Conservation (phyloP, 139 green algal genomes). For the Auxenochlorella pyrenoidosa region DNA sequence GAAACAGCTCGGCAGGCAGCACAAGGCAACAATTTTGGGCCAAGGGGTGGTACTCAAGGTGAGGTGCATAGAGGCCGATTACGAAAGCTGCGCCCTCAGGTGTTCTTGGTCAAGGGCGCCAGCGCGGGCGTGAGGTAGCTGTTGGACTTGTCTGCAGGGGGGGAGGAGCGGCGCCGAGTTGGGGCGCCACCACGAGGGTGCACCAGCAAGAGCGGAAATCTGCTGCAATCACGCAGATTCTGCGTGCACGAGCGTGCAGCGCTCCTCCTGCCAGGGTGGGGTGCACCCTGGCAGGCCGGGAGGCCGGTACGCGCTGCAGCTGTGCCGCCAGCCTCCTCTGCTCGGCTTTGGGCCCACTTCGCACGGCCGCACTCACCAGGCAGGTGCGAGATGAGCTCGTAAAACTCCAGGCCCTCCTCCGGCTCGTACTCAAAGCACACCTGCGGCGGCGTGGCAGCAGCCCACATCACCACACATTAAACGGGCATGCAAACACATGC, state of each 20-base stretch:
- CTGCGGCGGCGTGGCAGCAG: neutral
- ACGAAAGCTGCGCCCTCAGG: constrained; percentile 56
- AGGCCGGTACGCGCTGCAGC: no score
- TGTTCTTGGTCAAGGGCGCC: constrained; percentile 83
- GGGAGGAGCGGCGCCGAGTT: neutral
- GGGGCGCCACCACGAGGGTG: neutral
- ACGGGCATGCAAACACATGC: no score
- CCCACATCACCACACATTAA: neutral
- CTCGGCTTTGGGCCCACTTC: no score
- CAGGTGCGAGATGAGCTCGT: constrained; percentile 90
- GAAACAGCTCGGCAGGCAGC: neutral
- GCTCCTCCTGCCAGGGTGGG: no score
- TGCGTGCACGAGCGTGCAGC: no score
- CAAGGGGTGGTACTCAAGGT: no score
- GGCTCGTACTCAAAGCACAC: constrained; percentile 82
- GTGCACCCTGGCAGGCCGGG: no score
- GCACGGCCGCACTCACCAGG: constrained; percentile 31
- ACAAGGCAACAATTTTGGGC: no score
- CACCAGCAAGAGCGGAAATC: no score
- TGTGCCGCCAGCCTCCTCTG: no score
- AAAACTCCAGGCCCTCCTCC: constrained; percentile 69
- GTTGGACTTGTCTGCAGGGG: constrained; percentile 64
- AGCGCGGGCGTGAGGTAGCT: constrained; percentile 91
- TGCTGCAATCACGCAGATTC: no score
- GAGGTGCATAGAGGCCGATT: neutral